Conservation (phyloP, 441 rosid genomes). For the Gossypium aridum region DNA sequence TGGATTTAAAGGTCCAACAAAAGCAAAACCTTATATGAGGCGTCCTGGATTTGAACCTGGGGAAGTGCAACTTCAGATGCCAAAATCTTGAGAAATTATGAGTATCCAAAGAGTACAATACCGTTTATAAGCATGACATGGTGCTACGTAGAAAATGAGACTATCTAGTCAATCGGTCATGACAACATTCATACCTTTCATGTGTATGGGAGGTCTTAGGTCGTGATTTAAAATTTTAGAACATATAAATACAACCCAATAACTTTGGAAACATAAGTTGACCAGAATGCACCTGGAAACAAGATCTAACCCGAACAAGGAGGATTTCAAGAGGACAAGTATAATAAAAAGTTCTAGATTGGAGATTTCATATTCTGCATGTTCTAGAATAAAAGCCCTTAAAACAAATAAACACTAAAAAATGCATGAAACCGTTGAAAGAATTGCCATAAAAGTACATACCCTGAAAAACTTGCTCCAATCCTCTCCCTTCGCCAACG, state of each 20-base stretch:
- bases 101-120: neutral
- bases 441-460: constrained; percentile 11
- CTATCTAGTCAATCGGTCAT: neutral
- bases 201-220: neutral
- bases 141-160: neutral
- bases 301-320: neutral
- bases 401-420: neutral
- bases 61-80: too few species aligned
- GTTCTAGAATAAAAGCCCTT: neutral
- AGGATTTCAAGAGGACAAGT: neutral
- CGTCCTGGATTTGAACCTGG: neutral
- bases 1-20: neutral
- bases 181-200: neutral
- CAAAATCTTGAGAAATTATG: neutral
- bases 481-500: constrained; percentile 54
- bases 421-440: constrained; percentile 1
- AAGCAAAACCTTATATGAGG: neutral
- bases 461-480: constrained; percentile 72
- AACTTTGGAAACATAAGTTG: neutral
- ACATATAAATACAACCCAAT: neutral
- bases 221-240: too few species aligned
- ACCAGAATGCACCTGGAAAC: neutral
- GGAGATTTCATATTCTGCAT: neutral
- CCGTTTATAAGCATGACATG: neutral
- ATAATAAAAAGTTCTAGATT: neutral